Conservation (phyloP, 83 land plant species). For the Picea abies region DNA sequence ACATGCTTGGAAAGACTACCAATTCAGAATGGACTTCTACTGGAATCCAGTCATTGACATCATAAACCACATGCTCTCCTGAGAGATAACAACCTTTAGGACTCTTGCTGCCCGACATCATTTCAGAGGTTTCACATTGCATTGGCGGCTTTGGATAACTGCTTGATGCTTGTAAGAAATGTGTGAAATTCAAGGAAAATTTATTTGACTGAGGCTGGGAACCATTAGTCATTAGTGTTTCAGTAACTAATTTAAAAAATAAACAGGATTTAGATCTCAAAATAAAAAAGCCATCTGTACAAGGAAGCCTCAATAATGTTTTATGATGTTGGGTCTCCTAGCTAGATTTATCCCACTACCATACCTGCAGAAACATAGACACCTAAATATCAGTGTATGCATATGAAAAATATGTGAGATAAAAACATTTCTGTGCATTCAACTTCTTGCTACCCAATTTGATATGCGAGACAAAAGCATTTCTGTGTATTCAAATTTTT, state of each 20-base stretch:
- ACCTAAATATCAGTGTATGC: constrained; percentile 15
- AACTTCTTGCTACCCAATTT: not conserved
- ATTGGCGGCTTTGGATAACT: not conserved
- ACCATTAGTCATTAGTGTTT: not conserved
- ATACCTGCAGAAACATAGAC: constrained; percentile 1
- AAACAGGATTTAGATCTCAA: not conserved
- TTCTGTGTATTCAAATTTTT: not conserved
- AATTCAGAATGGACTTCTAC: constrained; percentile 2
- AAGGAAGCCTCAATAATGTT: not conserved
- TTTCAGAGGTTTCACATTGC: constrained; percentile 2
- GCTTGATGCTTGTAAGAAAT: not conserved
- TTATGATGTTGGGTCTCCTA: not conserved
- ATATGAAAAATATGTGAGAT: not conserved
- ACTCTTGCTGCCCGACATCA: constrained; percentile 9
- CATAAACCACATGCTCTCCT: constrained; percentile 12
- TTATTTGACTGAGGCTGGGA: not conserved
- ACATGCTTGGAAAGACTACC: constrained; percentile 15
- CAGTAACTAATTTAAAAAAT: not conserved
- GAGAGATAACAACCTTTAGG: constrained; percentile 18
- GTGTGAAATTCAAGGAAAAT: not conserved
- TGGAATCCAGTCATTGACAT: constrained; percentile 7
- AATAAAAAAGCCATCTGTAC: not conserved
- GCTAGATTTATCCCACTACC: not conserved
- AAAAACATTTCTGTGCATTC: not conserved
- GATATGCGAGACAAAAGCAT: not conserved